Conservation (phyloP, 192 early-diverging fungal genomes). For the Paraglomus brasilianum region DNA sequence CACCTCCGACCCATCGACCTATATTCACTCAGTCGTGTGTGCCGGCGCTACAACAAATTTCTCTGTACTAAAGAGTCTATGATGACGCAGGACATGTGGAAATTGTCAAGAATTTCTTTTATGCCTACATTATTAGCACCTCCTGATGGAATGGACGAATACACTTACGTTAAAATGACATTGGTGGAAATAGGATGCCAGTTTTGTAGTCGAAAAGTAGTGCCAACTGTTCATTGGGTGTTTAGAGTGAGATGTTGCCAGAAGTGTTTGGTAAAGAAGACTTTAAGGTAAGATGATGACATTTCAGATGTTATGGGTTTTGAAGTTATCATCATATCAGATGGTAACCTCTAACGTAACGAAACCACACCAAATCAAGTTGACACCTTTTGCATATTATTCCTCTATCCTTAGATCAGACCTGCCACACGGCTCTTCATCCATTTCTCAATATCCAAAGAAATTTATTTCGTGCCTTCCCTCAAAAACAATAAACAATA, state of each 20-base stretch:
- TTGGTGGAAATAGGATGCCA: constrained; percentile 19
- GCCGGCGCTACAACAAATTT: neutral
- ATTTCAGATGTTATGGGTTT: neutral
- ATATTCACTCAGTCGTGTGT: neutral
- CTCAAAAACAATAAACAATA: neutral
- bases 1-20: constrained; percentile 11
- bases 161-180: constrained; percentile 7
- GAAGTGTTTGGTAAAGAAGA: neutral
- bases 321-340: too few relatives aligned
- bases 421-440: neutral
- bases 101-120: neutral
- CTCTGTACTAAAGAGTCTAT: constrained; percentile 18
- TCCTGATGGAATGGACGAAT: constrained; percentile 9
- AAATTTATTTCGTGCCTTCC: neutral
- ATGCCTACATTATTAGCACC: neutral
- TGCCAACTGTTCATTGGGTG: constrained; percentile 11
- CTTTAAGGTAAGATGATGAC: constrained; percentile 22
- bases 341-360: too few relatives aligned
- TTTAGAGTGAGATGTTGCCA: constrained; percentile 17
- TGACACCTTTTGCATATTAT: neutral
- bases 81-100: constrained; percentile 14
- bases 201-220: constrained; percentile 18
- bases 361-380: too few relatives aligned
- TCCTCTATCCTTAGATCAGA: neutral
- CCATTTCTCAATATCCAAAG: neutral